These are phyloP conservation scores for Podila epigama DNA, from an alignment of 192 early-diverging fungal genomes.

Conservation along the genomic window DNA sequence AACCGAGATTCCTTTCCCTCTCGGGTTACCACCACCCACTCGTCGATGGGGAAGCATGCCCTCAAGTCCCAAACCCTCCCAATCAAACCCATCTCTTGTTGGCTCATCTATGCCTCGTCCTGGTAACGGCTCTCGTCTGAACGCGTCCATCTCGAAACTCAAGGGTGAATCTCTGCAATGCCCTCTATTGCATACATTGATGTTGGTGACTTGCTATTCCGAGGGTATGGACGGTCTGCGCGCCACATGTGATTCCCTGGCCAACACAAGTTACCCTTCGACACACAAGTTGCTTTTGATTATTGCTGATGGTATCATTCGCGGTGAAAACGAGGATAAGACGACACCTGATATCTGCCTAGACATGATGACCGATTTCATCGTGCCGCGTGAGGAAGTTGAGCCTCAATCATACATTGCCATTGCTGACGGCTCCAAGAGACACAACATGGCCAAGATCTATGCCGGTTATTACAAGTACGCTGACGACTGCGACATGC, in stretches of 20 bases:
- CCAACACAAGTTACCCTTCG: constrained; percentile 73
- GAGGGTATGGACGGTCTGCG: constrained; percentile 77
- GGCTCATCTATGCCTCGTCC: constrained; percentile 28
- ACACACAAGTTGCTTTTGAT: constrained; percentile 82
- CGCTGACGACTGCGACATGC: constrained; percentile 55
- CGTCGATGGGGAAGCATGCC: constrained; percentile 29
- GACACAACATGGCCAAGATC: constrained; percentile 93
- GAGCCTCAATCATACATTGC: constrained; percentile 84
- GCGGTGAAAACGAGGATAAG: constrained; percentile 71
- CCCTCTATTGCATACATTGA: constrained; percentile 70
- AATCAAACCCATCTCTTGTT: constrained; percentile 13
- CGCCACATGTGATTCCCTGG: constrained; percentile 79
- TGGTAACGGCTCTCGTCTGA: constrained; percentile 24
- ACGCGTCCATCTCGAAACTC: constrained; percentile 57
- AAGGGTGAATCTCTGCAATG: constrained; percentile 39
- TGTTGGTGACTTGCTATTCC: constrained; percentile 83
- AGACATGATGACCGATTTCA: constrained; percentile 81
- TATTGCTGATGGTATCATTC: constrained; percentile 83
- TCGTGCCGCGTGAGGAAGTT: constrained; percentile 68
- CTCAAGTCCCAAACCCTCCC: constrained; percentile 5
- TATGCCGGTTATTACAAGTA: constrained; percentile 90
- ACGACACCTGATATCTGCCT: constrained; percentile 80
- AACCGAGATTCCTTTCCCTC: constrained; percentile 46
- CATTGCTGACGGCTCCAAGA: constrained; percentile 86
- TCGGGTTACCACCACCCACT: constrained; percentile 39